phyloP scores from a whole-genome alignment of 139 green algal genomes.

The Chlamydomonas asymmetrica region DNA sequence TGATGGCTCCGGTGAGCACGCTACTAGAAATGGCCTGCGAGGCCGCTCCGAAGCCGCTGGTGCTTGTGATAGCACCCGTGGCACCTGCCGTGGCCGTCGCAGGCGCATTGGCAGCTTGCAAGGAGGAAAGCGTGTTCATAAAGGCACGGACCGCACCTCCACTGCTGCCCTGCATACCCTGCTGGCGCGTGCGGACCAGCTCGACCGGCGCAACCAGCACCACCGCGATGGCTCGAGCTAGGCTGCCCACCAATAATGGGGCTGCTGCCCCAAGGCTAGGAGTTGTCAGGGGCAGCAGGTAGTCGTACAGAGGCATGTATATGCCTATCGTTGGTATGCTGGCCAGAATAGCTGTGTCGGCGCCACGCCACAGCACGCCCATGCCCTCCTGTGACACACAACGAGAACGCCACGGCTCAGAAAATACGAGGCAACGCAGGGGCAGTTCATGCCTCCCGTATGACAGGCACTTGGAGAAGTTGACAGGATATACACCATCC shows the following conservation, averaged over 20 bases:
- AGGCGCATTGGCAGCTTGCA: too few relatives aligned
- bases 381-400: slow-evolving; percentile 66
- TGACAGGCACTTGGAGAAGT: too few relatives aligned
- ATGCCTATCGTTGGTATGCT: slow-evolving; percentile 88
- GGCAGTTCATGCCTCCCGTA: too few relatives aligned
- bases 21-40: too few relatives aligned
- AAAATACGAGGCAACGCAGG: too few relatives aligned
- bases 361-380: slow-evolving; percentile 74
- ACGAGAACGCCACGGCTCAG: too few relatives aligned
- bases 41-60: too few relatives aligned
- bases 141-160: slow-evolving; percentile 7
- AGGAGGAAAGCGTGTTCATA: neutral
- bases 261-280: slow-evolving; percentile 31
- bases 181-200: slow-evolving; percentile 76
- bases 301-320: slow-evolving; percentile 95
- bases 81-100: too few relatives aligned
- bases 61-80: too few relatives aligned
- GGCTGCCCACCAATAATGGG: slow-evolving; percentile 69
- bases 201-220: slow-evolving; percentile 83
- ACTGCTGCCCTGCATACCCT: slow-evolving; percentile 38
- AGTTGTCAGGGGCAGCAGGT: slow-evolving; percentile 45
- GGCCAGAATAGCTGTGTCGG: slow-evolving; percentile 72
- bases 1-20: slow-evolving; percentile 5
- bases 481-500: too few relatives aligned
- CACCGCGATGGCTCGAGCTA: slow-evolving; percentile 68